These are phyloP conservation scores for Lachancea lanzarotensis DNA, from an alignment of 805 yeast genomes.

Conservation along the genomic window DNA sequence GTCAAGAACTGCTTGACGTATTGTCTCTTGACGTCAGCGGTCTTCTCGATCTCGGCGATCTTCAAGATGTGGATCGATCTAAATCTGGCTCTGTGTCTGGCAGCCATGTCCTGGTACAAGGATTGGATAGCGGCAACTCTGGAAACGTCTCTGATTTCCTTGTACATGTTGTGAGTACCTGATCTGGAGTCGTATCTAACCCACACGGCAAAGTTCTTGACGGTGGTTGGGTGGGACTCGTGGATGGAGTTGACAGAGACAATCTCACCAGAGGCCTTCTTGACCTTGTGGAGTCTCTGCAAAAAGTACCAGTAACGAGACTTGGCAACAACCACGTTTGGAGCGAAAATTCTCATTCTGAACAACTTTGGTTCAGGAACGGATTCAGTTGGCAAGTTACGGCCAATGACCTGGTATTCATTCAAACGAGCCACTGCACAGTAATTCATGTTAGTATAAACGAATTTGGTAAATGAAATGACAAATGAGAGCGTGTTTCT, in stretches of 20 bases:
- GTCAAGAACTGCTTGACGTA: constrained; percentile 95
- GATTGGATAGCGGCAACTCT: constrained; percentile 98
- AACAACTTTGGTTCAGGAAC: constrained; percentile 99
- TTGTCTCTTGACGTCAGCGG: constrained; percentile 98
- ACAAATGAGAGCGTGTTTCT: no score
- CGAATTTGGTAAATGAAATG: no score
- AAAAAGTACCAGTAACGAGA: constrained; percentile 99
- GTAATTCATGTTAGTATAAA: constrained; percentile 1
- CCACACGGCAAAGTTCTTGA: constrained; percentile 99
- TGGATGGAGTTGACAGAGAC: constrained; percentile 85
- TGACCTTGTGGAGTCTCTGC: constrained; percentile 98
- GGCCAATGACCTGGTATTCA: constrained; percentile 99
- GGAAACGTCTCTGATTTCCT: constrained; percentile 99
- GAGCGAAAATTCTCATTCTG: constrained; percentile 99
- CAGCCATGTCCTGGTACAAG: constrained; percentile 99
- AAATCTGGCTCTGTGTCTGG: constrained; percentile 99
- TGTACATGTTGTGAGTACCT: constrained; percentile 99
- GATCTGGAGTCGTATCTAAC: constrained; percentile 99
- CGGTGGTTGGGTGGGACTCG: constrained; percentile 98
- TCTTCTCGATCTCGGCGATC: constrained; percentile 97
- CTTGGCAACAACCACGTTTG: constrained; percentile 98
- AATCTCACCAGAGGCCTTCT: constrained; percentile 99
- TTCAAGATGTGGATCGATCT: constrained; percentile 98
- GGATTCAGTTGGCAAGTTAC: constrained; percentile 98
- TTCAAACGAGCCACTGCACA: constrained; percentile 82